phyloP scores from a whole-genome alignment of 495 filamentous ascomycete species.

The Neurospora sp. region DNA sequence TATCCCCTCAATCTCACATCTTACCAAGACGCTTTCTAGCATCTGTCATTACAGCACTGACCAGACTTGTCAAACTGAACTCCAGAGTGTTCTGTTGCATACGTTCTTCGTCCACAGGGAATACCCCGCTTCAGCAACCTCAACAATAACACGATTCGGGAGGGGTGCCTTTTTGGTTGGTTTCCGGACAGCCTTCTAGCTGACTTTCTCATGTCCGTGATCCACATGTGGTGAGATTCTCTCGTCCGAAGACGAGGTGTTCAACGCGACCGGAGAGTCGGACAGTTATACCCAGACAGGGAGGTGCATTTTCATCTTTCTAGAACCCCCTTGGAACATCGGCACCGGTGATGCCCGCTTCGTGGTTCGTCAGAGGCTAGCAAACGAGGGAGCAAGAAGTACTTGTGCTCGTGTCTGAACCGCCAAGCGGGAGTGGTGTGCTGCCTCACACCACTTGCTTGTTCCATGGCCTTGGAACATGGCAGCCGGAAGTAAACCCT shows the following conservation, averaged over 20 bases:
- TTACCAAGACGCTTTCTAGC: not conserved
- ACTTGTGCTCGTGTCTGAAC: slow-evolving; percentile 4
- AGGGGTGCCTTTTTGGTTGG: not conserved
- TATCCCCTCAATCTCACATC: not conserved
- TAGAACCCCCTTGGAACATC: not conserved
- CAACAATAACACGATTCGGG: not conserved
- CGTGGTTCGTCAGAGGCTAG: not conserved
- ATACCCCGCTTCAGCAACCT: not conserved
- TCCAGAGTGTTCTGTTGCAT: not conserved
- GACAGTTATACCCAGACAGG: not conserved
- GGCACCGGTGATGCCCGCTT: not conserved
- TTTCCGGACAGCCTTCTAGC: not conserved
- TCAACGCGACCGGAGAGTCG: not conserved
- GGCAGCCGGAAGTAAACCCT: not conserved
- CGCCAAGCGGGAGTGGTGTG: not conserved
- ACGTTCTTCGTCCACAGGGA: not conserved
- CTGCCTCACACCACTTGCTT: not conserved
- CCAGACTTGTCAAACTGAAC: not conserved
- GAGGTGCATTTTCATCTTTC: not conserved
- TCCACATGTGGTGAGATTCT: not conserved
- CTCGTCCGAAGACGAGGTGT: not conserved
- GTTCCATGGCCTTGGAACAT: not conserved
- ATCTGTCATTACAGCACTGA: not conserved
- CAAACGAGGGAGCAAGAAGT: not conserved
- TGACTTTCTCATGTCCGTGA: not conserved